Conservation (phyloP, 2,329 filamentous ascomycete genomes). For the Fusarium ambrosium region DNA sequence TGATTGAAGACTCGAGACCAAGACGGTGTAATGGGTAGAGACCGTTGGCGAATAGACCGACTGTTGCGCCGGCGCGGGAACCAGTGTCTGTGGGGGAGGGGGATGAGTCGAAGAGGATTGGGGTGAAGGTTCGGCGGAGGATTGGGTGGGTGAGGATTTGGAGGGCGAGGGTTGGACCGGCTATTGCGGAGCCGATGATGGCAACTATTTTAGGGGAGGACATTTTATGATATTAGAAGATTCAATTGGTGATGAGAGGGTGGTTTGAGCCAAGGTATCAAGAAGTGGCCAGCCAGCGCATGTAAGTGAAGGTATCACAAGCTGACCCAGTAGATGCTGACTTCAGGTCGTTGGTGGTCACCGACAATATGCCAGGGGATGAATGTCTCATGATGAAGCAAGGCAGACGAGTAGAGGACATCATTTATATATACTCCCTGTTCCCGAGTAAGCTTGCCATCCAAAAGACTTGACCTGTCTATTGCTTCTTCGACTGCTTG, state of each 20-base stretch:
- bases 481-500: not conserved
- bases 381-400: not conserved
- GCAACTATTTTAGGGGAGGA: conserved; percentile 25
- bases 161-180: conserved; percentile 36
- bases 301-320: not conserved
- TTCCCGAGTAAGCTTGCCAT: not conserved
- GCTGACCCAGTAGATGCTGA: not conserved
- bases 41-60: conserved; percentile 42
- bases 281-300: not conserved
- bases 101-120: conserved; percentile 34
- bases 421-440: not conserved
- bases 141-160: conserved; percentile 33
- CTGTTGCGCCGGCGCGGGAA: conserved; percentile 40
- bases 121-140: conserved; percentile 27
- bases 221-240: conserved; percentile 1
- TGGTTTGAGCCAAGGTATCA: not conserved
- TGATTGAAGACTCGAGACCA: conserved; percentile 32
- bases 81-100: conserved; percentile 25
- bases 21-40: conserved; percentile 37
- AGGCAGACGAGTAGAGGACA: not conserved
- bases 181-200: conserved; percentile 39
- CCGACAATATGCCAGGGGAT: not conserved
- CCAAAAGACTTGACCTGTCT: not conserved
- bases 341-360: not conserved
- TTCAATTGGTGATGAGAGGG: not conserved